phyloP scores from a whole-genome alignment of 306 rosid species.

The Castanospermum australe region DNA sequence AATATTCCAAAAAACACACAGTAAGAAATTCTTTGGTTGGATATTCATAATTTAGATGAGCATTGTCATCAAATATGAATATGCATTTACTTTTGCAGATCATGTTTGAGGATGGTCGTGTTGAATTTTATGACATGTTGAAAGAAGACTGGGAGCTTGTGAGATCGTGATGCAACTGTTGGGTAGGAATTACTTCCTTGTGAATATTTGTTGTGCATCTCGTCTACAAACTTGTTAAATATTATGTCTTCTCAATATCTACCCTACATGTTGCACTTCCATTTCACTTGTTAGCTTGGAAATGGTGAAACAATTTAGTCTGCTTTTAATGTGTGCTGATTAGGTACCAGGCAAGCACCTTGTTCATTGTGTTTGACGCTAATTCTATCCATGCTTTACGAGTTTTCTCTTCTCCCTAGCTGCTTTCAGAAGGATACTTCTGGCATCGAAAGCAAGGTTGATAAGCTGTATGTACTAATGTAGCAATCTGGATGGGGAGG shows the following conservation, averaged over 20 bases:
- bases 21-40: slow-evolving; percentile 38
- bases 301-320: neutral
- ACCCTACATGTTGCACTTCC: neutral
- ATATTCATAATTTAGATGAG: slow-evolving; percentile 1
- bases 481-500: neutral
- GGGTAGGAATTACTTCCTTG: neutral
- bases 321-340: neutral
- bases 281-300: neutral
- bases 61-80: neutral
- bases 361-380: neutral
- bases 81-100: slow-evolving; percentile 40
- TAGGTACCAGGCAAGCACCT: neutral
- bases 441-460: neutral
- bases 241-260: neutral
- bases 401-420: neutral
- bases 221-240: neutral
- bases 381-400: neutral
- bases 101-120: slow-evolving; percentile 62
- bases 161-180: slow-evolving; percentile 28
- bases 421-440: neutral
- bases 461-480: neutral
- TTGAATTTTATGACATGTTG: slow-evolving; percentile 56
- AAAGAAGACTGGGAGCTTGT: slow-evolving; percentile 69
- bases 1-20: slow-evolving; percentile 49
- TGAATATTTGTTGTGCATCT: neutral